These are phyloP conservation scores for Coriolopsis trogii DNA, from an alignment of 1,284 basidiomycete genomes.

Conservation along the genomic window DNA sequence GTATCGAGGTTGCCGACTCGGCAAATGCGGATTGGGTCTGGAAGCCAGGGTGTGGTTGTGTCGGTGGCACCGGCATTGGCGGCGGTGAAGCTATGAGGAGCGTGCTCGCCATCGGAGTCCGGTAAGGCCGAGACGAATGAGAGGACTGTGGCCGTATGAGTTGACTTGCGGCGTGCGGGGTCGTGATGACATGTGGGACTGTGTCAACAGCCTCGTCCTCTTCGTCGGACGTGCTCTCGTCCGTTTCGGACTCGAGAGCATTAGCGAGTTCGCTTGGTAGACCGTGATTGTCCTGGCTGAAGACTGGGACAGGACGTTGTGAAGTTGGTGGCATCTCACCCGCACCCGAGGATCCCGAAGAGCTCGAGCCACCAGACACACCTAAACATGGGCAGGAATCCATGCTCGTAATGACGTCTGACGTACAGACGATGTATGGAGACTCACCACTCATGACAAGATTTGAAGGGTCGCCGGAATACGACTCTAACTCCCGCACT, in stretches of 20 bases:
- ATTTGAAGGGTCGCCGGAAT: conserved; percentile 69
- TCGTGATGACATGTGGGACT: conserved; percentile 35
- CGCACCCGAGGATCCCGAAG: conserved; percentile 61
- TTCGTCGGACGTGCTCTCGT: conserved; percentile 42
- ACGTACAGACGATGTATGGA: too few species aligned
- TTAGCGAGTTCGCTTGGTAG: conserved; percentile 12
- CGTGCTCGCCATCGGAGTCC: conserved; percentile 72
- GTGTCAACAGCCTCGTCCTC: conserved; percentile 49
- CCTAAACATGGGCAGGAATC: conserved; percentile 35
- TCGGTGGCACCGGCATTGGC: conserved; percentile 42
- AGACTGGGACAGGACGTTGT: conserved; percentile 24
- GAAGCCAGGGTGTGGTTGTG: conserved; percentile 72
- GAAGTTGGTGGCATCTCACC: conserved; percentile 40
- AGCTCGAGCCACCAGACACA: conserved; percentile 54
- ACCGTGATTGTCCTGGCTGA: conserved; percentile 25
- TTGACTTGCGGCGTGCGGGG: conserved; percentile 39
- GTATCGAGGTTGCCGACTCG: conserved; percentile 44
- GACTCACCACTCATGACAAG: conserved; percentile 70
- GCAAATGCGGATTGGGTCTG: conserved; percentile 76
- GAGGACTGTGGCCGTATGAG: conserved; percentile 69
- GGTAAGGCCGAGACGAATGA: conserved; percentile 71
- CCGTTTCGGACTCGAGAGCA: conserved; percentile 26
- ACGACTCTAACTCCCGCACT: conserved; percentile 84
- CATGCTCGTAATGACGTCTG: neutral
- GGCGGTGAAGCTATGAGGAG: conserved; percentile 59